Base-by-base conservation (phyloP, 1,284 basidiomycete species). In the Pterulicium gracile region DNA sequence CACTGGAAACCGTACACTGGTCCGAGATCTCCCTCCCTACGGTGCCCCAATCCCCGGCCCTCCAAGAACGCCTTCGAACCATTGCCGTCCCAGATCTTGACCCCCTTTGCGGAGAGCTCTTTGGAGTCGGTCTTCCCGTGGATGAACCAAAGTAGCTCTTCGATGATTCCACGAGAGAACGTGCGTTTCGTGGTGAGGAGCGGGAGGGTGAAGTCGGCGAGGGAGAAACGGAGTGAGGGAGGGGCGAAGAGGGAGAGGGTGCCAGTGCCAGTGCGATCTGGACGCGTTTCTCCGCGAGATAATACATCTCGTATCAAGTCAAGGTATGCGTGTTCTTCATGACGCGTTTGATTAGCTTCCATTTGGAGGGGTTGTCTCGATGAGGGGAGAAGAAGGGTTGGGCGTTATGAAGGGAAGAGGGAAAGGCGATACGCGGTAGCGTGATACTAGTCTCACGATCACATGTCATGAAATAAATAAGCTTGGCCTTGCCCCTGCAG, bases 1-100 rank as follows among this genome's bases (percentile, higher is more conserved):
- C 96, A 98, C 58, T 98, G 95, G 62, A 98, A 98, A 0, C 95
- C 95, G 61, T 98, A 98, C 1, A 98, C 91, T 0, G 96, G 95
- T 0, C 95, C 95, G 1, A 98, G 66, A 61, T 98, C 95, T 4
- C 95, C 96, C 58, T 91, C 86, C 1, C 87, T 68, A n/a, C 93
- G 71, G 57, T 95, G 82, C 0, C 71, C 72, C 15, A 98, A 67
- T 0, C 95, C 94, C 15, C 91, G 73, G 48, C 76, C 76, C 56
- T 93, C 88, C 27, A 98, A 67, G 56, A 95, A 98, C 50, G 79
- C 85, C 52, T 83, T 77, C 10, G 85, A 88, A 4, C 92, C 95
- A 56, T 98, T 98, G 0, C 93, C 94, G 60, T 97, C 93, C 95
- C 96, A 98, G 56, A 98, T 98, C 60, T 90, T 88, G 51, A 98